Conservation (phyloP, 1,139 yeast genomes). For the Saccharomyces hybrid region DNA sequence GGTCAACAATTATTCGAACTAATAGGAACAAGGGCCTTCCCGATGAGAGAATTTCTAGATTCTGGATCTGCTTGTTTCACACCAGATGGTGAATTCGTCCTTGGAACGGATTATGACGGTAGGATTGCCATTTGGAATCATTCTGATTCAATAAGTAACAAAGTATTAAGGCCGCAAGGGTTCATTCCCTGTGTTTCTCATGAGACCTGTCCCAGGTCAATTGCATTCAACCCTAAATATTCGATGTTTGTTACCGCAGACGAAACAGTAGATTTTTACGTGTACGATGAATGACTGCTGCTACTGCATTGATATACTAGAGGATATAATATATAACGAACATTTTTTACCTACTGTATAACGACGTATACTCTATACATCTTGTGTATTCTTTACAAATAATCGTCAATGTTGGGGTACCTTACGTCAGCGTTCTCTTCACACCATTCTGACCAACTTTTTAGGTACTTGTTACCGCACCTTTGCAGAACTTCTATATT, state of each 20-base stretch:
- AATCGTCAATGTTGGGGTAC: slow-evolving; percentile 47
- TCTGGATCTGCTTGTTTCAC: slow-evolving; percentile 62
- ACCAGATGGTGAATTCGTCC: slow-evolving; percentile 71
- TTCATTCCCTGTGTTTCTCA: slow-evolving; percentile 26
- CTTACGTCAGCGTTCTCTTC: slow-evolving; percentile 61
- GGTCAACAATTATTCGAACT: slow-evolving; percentile 53
- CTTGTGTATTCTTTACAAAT: slow-evolving; percentile 14
- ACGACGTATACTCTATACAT: slow-evolving; percentile 1
- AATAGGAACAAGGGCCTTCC: slow-evolving; percentile 38
- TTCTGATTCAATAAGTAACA: slow-evolving; percentile 30
- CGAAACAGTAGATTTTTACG: slow-evolving; percentile 33
- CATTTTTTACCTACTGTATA: background rate
- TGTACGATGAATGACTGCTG: slow-evolving; percentile 32
- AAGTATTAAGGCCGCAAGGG: slow-evolving; percentile 26
- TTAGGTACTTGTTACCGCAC: slow-evolving; percentile 43
- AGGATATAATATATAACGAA: background rate
- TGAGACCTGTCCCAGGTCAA: slow-evolving; percentile 45
- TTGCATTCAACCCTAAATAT: slow-evolving; percentile 71
- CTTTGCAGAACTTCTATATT: slow-evolving; percentile 58
- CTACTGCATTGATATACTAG: slow-evolving; percentile 2
- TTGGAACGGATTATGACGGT: slow-evolving; percentile 53
- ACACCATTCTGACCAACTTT: slow-evolving; percentile 64
- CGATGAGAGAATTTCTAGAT: slow-evolving; percentile 41
- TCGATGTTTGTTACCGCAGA: slow-evolving; percentile 81
- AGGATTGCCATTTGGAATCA: slow-evolving; percentile 59